phyloP scores from a whole-genome alignment of 1,284 basidiomycete species.

The Termitomyces sp. region DNA sequence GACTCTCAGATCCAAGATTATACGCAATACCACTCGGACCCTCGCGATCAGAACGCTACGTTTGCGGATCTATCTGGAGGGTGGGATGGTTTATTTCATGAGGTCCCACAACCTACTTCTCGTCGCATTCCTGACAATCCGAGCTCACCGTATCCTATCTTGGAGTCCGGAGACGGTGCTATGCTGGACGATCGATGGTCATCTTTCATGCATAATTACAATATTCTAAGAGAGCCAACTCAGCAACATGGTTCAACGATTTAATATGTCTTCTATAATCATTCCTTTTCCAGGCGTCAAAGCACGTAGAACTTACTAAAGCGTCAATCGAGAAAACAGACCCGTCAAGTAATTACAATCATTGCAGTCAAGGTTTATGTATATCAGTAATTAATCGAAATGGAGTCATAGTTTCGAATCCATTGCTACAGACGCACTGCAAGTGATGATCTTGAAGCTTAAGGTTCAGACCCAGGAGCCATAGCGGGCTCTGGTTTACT shows the following conservation, averaged over 20 bases:
- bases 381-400: background rate
- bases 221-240: conserved; percentile 19
- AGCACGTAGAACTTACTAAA: no score
- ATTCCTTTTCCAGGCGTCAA: no score
- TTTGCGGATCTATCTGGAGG: conserved; percentile 25
- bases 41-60: conserved; percentile 13
- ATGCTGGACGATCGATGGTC: conserved; percentile 37
- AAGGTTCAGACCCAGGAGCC: background rate
- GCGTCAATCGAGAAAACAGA: background rate
- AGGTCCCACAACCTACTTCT: conserved; percentile 25
- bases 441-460: background rate
- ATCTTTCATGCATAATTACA: conserved; percentile 33
- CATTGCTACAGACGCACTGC: background rate
- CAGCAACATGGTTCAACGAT: background rate
- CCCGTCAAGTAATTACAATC: no score
- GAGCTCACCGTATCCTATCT: conserved; percentile 1
- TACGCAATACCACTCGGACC: background rate
- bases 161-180: conserved; percentile 14
- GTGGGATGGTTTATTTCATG: conserved; percentile 35
- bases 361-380: no score
- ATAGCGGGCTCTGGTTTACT: background rate
- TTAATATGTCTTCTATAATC: background rate
- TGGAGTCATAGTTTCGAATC: background rate
- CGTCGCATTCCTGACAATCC: conserved; percentile 1
- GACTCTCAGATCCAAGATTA: background rate